Base-by-base conservation (phyloP, 1,139 yeast genomes). In the Taphrina flavorubra region DNA sequence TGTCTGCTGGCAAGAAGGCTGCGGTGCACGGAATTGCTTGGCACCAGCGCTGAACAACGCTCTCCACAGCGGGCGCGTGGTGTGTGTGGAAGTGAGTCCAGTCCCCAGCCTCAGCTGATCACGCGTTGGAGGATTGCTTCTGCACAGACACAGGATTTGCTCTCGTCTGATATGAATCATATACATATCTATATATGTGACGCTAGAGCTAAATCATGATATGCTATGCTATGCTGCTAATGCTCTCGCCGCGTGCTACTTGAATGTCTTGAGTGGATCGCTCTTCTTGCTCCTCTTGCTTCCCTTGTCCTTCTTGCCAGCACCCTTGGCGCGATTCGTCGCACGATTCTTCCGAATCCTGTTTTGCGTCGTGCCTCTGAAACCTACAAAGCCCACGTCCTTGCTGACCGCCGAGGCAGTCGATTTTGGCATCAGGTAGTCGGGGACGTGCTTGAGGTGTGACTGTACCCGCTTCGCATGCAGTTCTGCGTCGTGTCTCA, bases 371-470 rank as follows among this genome's bases (percentile, higher is more conserved):
- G 53, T 47, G 51, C 61, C 53, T 13, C 56, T 31, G 31, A 65
- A 65, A 3, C 68, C 68, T 13, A 65, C 68, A 34, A 65, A 65
- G 1, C 66, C 66, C 20, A 47, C 46, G 16, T 60, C 65, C 14
- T 46, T 57, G n/a, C 53, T 47, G 8, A 51, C 64, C n/a, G 37
- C 63, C 11, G 37, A 74, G 69, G 65, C 71, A 58, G 94, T 83
- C 0, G 92, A 92, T 74, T 88, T 91, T 4, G 98, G 98, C 73
- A 92, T 81, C 74, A 94, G 82, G 77, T 94, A 94, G 64, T 90
- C 92, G 0, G 99, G 99, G 49, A 95, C 92, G 76, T 96, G 85
- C 78, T 91, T 92, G 79, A 94, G 82, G 76, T 95, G 97, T 20
- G 86, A 80, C 78, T 92, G 97, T 8, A 88, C 85, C 77, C 96